Evolutionary conservation across 2,329 filamentous ascomycete genomes (phyloP).

Genomic region (Fusarium decemcellulare): DNA sequence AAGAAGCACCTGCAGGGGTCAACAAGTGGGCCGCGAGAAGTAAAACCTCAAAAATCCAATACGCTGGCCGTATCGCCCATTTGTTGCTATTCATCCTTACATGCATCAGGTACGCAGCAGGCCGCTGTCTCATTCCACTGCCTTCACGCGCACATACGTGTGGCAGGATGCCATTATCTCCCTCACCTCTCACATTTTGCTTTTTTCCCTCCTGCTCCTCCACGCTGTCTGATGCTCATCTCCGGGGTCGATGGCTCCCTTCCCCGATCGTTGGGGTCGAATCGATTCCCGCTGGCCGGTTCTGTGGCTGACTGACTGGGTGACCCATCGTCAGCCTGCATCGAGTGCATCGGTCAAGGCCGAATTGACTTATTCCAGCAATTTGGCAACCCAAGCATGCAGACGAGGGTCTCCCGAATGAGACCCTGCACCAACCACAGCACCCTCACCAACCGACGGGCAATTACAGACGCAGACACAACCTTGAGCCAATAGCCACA

Average conservation of each 20-base stretch:
- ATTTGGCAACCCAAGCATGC: slow-evolving; percentile 40
- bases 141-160: no score
- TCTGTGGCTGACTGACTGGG: slow-evolving; percentile 43
- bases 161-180: not conserved
- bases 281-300: slow-evolving; percentile 36
- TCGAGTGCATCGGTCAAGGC: slow-evolving; percentile 44
- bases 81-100: slow-evolving; percentile 8
- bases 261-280: slow-evolving; percentile 26
- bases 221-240: slow-evolving; percentile 16
- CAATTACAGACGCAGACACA: not conserved
- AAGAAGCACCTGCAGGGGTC: slow-evolving; percentile 24
- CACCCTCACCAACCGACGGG: slow-evolving; percentile 6
- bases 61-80: slow-evolving; percentile 8
- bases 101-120: not conserved
- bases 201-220: slow-evolving; percentile 24
- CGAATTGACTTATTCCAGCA: slow-evolving; percentile 41
- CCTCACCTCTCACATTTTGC: slow-evolving; percentile 25
- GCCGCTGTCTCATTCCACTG: slow-evolving; percentile 23
- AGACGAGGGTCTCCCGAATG: slow-evolving; percentile 40
- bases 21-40: slow-evolving; percentile 34
- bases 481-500: slow-evolving; percentile 25
- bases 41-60: slow-evolving; percentile 25
- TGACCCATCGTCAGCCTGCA: slow-evolving; percentile 31
- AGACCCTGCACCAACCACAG: slow-evolving; percentile 29
- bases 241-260: slow-evolving; percentile 19